These are phyloP conservation scores for Plenodomus tracheiphilus DNA, from an alignment of 2,329 filamentous ascomycete species.

Conservation along the genomic window DNA sequence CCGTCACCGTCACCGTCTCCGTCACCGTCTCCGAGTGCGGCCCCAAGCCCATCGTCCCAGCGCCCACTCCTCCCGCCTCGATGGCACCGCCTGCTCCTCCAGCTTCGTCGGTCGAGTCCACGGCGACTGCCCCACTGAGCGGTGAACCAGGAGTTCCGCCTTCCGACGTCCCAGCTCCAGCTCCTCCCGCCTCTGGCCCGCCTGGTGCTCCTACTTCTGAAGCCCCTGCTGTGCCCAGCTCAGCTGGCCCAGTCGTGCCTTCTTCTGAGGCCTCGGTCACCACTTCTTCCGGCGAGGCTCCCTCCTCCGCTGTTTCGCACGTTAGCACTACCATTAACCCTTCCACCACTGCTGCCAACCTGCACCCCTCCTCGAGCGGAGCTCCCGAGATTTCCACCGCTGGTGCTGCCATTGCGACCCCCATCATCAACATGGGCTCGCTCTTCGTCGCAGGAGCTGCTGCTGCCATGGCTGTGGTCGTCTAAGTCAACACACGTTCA, in stretches of 20 bases:
- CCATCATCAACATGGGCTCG: conserved; percentile 22
- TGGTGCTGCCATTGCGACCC: conserved; percentile 22
- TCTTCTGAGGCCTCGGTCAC: not conserved
- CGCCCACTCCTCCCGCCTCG: conserved; percentile 9
- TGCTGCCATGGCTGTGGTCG: conserved; percentile 21
- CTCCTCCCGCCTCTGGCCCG: conserved; percentile 2
- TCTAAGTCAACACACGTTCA: conserved; percentile 12
- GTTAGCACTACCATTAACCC: conserved; percentile 1
- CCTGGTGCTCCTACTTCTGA: conserved; percentile 1
- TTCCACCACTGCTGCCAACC: conserved; percentile 15
- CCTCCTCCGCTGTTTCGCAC: conserved; percentile 4
- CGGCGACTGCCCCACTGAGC: conserved; percentile 15
- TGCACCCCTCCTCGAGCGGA: conserved; percentile 8
- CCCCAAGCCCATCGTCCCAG: conserved; percentile 9
- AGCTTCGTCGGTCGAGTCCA: conserved; percentile 16
- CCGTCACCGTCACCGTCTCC: conserved; percentile 25
- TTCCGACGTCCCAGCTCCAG: conserved; percentile 10
- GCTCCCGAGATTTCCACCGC: conserved; percentile 15
- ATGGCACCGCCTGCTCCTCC: conserved; percentile 9
- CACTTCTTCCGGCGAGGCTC: not conserved
- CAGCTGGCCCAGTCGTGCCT: conserved; percentile 3
- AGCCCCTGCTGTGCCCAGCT: conserved; percentile 4
- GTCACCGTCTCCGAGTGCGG: conserved; percentile 31
- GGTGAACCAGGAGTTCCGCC: conserved; percentile 8
- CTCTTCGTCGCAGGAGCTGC: conserved; percentile 25